Base-by-base conservation (phyloP, 2,329 filamentous ascomycete species). In the Chrysoporthe cubensis region DNA sequence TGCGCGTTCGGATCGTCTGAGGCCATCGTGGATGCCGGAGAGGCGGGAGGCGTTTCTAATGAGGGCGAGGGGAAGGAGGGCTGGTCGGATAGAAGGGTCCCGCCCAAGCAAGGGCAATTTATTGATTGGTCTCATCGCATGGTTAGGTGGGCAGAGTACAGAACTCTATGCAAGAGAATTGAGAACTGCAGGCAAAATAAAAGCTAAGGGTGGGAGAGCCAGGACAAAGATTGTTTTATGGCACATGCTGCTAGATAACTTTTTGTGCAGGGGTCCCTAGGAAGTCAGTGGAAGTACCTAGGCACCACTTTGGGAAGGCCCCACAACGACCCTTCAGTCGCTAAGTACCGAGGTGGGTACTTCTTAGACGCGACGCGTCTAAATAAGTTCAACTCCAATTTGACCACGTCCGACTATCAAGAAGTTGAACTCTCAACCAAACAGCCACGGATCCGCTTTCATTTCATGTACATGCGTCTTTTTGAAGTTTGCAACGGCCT, bases 11-110 rank as follows among this genome's bases (percentile, higher is more conserved):
- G 78, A 80, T 46, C 73, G 69, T 37, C 88, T 87, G 65, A 93
- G 82, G 16, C 91, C 91, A 58, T 85, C 83, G 71, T 88, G 86
- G 74, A 94, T 93, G 56, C 90, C 90, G 11, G 90, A 91, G 69
- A 92, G 83, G 26, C 68, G 68, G 54, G 88, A 90, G 32, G 85
- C 84, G 74, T 80, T 74, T 69, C 84, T 82, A 44, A 74, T 73
- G 52, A 64, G 56, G 14, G 42, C 54, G 46, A 66, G 61, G 13
- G 65, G 66, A 21, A 66, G 61, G 42, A 66, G 48, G 66, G 63
- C 40, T 21, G 46, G 50, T 57, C 52, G 54, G 16, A 62, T 16
- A 4, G 60, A 44, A 44, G 44, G 43, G 32, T 57, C 68, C 9
- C 68, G 66, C 66, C 68, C 68, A 32, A 66, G 32, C 13, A 68